Evolutionary conservation across 192 early-diverging fungal species (phyloP).

Genomic region (Phlyctochytrium bullatum): DNA sequence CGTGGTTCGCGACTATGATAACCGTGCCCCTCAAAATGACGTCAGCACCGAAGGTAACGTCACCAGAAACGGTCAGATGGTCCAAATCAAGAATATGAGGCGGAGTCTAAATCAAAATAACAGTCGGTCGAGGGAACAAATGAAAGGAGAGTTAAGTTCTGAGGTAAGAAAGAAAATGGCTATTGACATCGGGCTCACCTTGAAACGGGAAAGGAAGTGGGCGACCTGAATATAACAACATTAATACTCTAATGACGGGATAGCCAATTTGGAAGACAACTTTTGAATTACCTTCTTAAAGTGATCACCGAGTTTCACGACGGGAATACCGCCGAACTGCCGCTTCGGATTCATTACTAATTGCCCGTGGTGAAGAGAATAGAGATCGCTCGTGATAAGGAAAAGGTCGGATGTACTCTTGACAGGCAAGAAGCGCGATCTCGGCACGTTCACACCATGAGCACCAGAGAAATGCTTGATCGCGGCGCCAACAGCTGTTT

Average conservation of each 20-base stretch:
- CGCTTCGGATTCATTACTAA: slow-evolving; percentile 90
- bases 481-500: slow-evolving; percentile 98
- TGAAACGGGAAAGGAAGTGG: slow-evolving; percentile 88
- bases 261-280: neutral
- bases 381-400: slow-evolving; percentile 93
- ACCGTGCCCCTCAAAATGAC: slow-evolving; percentile 91
- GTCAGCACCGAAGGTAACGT: slow-evolving; percentile 92
- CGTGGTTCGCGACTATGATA: slow-evolving; percentile 99
- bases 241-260: neutral
- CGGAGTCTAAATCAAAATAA: too few relatives aligned
- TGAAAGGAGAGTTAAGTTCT: too few relatives aligned
- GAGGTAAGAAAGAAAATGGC: too few relatives aligned
- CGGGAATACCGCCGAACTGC: slow-evolving; percentile 85
- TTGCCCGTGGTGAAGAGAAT: slow-evolving; percentile 89
- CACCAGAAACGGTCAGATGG: slow-evolving; percentile 97
- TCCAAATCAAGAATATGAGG: slow-evolving; percentile 97
- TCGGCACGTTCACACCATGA: slow-evolving; percentile 96
- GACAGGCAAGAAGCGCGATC: slow-evolving; percentile 96
- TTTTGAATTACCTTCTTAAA: slow-evolving; percentile 85
- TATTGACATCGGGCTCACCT: too few relatives aligned
- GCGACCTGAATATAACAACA: slow-evolving; percentile 45
- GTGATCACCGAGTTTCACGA: slow-evolving; percentile 97
- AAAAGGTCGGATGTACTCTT: slow-evolving; percentile 98
- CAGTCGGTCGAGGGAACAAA: too few relatives aligned
- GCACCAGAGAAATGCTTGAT: slow-evolving; percentile 96